Base-by-base conservation (phyloP, 306 rosid species). In the Calophaca sinica region DNA sequence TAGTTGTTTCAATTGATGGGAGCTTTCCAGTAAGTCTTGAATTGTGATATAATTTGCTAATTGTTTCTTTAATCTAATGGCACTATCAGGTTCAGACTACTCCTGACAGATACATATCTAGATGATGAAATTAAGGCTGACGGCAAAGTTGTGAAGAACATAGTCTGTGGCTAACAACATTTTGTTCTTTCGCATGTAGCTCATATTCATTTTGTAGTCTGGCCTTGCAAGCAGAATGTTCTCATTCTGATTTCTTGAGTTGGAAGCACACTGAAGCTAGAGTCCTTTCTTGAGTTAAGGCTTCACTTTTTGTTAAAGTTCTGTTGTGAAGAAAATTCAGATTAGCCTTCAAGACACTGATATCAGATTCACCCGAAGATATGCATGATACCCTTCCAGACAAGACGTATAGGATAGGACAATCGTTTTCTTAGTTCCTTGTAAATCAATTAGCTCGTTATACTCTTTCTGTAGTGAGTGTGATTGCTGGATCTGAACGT, bases 41-140 rank as follows among this genome's bases (percentile, higher is more conserved):
- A 48, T 3, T 54, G 48, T 53, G 41, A 33, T 55, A 44, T 74
- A 38, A 14, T 53, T 80, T 41, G 55, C 66, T 51, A 57, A 68
- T 5, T 55, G 15, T 63, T 73, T 74, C 60, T 74, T 14, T 73
- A n/a, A 68, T 79, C 52, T 66, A 14, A 75, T 84, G 69, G 45
- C 85, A 85, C 87, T 83, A 51, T 60, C 92, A 87, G 87, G 76
- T 69, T 78, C 81, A 76, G 62, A 81, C 71, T 15, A 55, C 82
- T 9, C 80, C 82, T 20, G 80, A 57, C 61, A 74, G 86, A 75
- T 52, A 62, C 66, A 26, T 60, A 35, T 14, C 84, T 8, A 73
- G 88, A 73, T 84, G 82, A 81, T 41, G 63, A 66, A 79, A 72
- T 49, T 62, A 20, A 46, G 80, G 77, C 62, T 54, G 81, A 39